Conservation (phyloP, 768 basidiomycete species). For the Tylopilus cervinicoccineus region DNA sequence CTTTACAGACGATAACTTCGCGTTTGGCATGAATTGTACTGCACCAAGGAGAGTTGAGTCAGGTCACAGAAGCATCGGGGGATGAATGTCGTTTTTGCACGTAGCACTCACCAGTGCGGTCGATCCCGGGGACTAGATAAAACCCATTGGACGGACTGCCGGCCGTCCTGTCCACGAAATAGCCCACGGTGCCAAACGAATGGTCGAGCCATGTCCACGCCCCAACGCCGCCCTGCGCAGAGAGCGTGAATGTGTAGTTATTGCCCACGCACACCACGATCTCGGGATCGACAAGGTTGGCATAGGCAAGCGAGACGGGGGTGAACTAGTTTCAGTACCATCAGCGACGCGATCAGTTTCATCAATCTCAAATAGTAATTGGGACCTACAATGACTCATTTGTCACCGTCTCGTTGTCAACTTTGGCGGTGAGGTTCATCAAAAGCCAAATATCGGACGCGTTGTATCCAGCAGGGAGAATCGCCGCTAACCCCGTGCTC, state of each 20-base stretch:
- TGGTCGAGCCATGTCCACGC: conserved; percentile 61
- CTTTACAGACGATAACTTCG: conserved; percentile 35
- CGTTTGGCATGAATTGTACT: conserved; percentile 43
- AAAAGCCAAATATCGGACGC: conserved; percentile 47
- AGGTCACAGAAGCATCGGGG: not conserved
- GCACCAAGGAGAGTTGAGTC: not conserved
- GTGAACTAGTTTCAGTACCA: conserved; percentile 41
- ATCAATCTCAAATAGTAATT: not conserved
- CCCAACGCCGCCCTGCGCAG: conserved; percentile 51
- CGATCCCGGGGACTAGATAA: conserved; percentile 50
- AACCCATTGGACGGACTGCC: conserved; percentile 47
- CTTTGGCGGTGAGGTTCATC: conserved; percentile 45
- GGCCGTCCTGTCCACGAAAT: conserved; percentile 44
- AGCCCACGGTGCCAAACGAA: conserved; percentile 49
- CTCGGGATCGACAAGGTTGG: conserved; percentile 47
- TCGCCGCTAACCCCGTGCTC: conserved; percentile 37
- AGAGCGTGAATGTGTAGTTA: conserved; percentile 46
- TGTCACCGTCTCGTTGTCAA: conserved; percentile 38
- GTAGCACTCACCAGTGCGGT: conserved; percentile 42
- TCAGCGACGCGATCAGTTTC: not conserved
- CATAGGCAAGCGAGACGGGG: conserved; percentile 44
- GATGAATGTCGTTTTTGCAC: not conserved
- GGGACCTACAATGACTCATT: conserved; percentile 49
- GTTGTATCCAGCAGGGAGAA: conserved; percentile 42
- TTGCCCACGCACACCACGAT: conserved; percentile 33